phyloP scores from a whole-genome alignment of 2,329 filamentous ascomycete genomes.

The Venturia asperata region DNA sequence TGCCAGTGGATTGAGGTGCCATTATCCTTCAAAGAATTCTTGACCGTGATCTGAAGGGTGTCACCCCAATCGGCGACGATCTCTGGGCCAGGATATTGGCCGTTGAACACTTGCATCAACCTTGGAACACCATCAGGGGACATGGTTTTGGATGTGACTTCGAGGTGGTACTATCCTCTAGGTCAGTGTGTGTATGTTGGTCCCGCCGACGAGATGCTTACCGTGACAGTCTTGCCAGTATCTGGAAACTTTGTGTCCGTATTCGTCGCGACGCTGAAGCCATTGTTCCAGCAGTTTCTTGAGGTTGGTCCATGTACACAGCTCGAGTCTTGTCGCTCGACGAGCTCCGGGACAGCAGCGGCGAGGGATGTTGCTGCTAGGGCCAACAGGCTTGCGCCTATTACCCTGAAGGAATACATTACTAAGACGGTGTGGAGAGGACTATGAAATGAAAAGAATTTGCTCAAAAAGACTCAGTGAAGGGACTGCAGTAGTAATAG shows the following conservation, averaged over 20 bases:
- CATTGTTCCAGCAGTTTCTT: conserved; percentile 29
- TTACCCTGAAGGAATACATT: conserved; percentile 14
- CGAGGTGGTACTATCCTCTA: conserved; percentile 36
- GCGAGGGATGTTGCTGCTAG: conserved; percentile 12
- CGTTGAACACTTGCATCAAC: conserved; percentile 39
- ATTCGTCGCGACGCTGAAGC: conserved; percentile 28
- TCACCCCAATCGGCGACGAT: conserved; percentile 40
- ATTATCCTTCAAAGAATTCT: conserved; percentile 34
- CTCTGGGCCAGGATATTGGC: conserved; percentile 42
- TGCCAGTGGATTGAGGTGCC: conserved; percentile 49
- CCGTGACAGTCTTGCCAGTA: conserved; percentile 29
- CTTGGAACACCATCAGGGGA: conserved; percentile 41
- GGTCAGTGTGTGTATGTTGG: background rate
- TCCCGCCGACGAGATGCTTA: background rate
- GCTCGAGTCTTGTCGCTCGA: conserved; percentile 3
- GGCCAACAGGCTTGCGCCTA: conserved; percentile 17
- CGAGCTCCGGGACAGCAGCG: background rate
- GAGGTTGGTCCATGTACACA: conserved; percentile 19
- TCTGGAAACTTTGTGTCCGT: conserved; percentile 27
- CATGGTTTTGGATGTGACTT: conserved; percentile 37
- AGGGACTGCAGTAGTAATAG: background rate
- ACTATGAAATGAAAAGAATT: conserved; percentile 13
- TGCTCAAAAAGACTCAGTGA: conserved; percentile 16
- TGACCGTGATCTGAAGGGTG: conserved; percentile 35
- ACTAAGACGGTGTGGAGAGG: background rate